These are phyloP conservation scores for Zygoascus meyerae DNA, from an alignment of 1,139 yeast species.

Conservation along the genomic window DNA sequence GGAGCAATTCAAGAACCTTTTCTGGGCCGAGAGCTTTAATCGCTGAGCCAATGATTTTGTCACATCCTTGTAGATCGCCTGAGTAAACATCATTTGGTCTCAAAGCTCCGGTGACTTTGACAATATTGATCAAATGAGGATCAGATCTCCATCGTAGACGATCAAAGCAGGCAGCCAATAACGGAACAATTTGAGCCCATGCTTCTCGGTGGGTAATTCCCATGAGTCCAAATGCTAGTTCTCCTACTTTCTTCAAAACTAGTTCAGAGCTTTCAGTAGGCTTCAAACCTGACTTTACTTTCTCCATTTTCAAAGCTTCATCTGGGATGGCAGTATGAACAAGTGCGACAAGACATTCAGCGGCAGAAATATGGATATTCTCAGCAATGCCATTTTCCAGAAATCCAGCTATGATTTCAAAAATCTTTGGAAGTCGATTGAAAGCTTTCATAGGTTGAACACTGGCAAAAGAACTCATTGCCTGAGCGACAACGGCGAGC, in stretches of 20 bases:
- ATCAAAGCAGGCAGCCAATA: constrained; percentile 57
- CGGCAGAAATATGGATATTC: constrained; percentile 68
- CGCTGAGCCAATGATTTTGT: constrained; percentile 71
- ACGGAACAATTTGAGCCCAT: constrained; percentile 67
- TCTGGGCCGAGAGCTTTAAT: constrained; percentile 83
- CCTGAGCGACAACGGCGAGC: constrained; percentile 92
- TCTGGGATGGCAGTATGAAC: constrained; percentile 62
- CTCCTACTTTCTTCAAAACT: constrained; percentile 47
- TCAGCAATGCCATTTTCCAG: constrained; percentile 55
- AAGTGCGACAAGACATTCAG: constrained; percentile 81
- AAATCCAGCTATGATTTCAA: constrained; percentile 54
- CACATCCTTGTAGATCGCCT: constrained; percentile 74
- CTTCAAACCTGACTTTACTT: constrained; percentile 32
- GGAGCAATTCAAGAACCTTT: constrained; percentile 63
- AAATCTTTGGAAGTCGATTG: constrained; percentile 49
- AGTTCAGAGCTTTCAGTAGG: constrained; percentile 52
- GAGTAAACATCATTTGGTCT: constrained; percentile 70
- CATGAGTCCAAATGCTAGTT: constrained; percentile 49
- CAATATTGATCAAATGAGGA: constrained; percentile 62
- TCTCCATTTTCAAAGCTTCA: constrained; percentile 43
- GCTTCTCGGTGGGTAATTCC: constrained; percentile 73
- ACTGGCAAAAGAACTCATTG: constrained; percentile 60
- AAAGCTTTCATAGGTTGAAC: constrained; percentile 57
- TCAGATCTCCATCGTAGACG: constrained; percentile 63
- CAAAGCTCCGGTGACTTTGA: constrained; percentile 79